Evolutionary conservation across 2,329 filamentous ascomycete species (phyloP), one percentile per base, ranked within the genome.

Genomic region (Lizonia empirigonia): DNA sequence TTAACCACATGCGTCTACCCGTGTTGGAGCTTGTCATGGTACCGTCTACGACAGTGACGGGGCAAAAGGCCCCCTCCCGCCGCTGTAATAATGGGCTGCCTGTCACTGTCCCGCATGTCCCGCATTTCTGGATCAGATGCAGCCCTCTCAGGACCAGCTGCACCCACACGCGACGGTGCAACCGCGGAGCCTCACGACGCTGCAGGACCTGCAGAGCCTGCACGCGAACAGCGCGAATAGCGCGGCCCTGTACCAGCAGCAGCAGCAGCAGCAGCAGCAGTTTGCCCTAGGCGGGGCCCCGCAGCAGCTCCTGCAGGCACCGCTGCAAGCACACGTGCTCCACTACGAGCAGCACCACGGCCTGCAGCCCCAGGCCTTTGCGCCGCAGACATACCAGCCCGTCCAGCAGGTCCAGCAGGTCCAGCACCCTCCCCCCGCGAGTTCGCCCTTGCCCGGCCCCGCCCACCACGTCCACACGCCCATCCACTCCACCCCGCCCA

Each of bases 311-410:
- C 29, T 39, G 29, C 41, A 40, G 27, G 34, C 40, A 19, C 40
- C 34, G 41, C 34, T 57, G 23, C 44, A 52, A 13, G 35, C 59
- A 22, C 65, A 69, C 42, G 55, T 54, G 37, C 46, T 68, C 29
- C 65, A 71, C 30, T 76, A 77, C 55, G 69, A 75, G 44, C 71
- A 75, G 44, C 71, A 71, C 50, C 64, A 66, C 36, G 64, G 50
- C 20, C 50, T 67, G 32, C 58, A 63, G 18, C 58, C 22, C 15
- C 47, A 26, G 16, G 18, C 29, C 2, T 60, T 42, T 38, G 44
- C 33, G 41, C 64, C 35, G 48, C 60, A 22, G 55, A 58, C 26
- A 67, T 67, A 38, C 59, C 65, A 19, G 54, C 52, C 10, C 47
- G 40, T 26, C 15, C 40, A 44, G 19, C 27, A 30, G 5, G 4